Base-by-base conservation (phyloP, 164 flowering plant genomes). In the Vitis vinifera region DNA sequence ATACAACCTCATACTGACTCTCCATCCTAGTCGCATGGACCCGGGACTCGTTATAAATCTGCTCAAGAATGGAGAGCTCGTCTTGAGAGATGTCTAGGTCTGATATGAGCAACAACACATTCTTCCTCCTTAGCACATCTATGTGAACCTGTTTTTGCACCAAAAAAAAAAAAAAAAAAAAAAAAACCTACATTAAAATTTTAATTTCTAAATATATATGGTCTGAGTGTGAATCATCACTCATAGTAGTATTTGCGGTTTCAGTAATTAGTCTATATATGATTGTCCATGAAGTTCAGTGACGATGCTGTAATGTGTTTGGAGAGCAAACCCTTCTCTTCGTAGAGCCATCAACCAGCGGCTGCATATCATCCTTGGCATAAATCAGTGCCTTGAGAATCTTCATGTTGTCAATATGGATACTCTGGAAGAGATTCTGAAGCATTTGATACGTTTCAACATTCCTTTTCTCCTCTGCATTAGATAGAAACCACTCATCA, bases 321-420 rank as follows among this genome's bases (percentile, higher is more conserved):
- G 3, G 44, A 19, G 10, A 30, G n/a, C 30, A 19, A 17, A 91
- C 97, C 88, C 80, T 86, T 82, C 62, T 81, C 81, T 84, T 86
- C 14, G 80, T 68, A 59, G 79, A 4, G 17, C 93, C 86, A 62
- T 90, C 92, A 44, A 78, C 9, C 8, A 92, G 82, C 0, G 94
- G 90, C 58, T 27, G 81, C 16, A 78, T 37, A 50, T 92, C 91
- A 55, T 92, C 94, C 68, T 73, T 82, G 9, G 80, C 66, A 49
- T 66, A 77, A 15, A 91, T 78, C 66, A 90, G 51, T 8, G 81
- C 83, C 80, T 61, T 88, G n/a, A 90, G 83, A 68, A 87, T 74
- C 80, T 81, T 87, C 80, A 79, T 75, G 81, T 89, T 92, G 81
- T 92, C 98, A 2, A 87, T 71, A 74, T 92, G 97, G 68, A 59